Evolutionary conservation across 805 yeast species (phyloP).

Genomic region (Yamadazyma kitorensis): DNA sequence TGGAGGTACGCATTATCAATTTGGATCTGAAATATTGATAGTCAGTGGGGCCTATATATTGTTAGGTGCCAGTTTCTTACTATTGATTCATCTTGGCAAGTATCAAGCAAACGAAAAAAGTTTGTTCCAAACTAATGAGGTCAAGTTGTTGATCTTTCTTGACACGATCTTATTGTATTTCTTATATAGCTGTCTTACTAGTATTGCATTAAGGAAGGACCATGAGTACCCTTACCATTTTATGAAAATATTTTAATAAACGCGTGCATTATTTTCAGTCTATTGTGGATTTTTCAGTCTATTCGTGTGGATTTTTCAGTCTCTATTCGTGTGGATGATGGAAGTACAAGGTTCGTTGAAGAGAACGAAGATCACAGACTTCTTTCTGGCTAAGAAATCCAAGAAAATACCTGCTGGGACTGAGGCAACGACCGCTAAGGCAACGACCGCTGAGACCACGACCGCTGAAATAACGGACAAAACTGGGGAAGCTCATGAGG

Average conservation of each 20-base stretch:
- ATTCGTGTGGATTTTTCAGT: too few species aligned
- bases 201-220: constrained; percentile 46
- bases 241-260: constrained; percentile 25
- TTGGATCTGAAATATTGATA: constrained; percentile 63
- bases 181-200: constrained; percentile 44
- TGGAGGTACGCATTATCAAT: constrained; percentile 66
- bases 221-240: constrained; percentile 45
- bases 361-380: constrained; percentile 15
- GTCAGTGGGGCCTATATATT: constrained; percentile 49
- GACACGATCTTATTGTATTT: constrained; percentile 26
- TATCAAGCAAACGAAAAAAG: constrained; percentile 22
- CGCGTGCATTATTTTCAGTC: not conserved
- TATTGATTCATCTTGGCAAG: constrained; percentile 37
- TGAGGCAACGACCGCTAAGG: not conserved
- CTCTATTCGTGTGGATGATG: too few species aligned
- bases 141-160: constrained; percentile 17
- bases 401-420: not conserved
- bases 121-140: constrained; percentile 13
- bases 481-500: not conserved
- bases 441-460: not conserved
- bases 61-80: constrained; percentile 41
- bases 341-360: constrained; percentile 2
- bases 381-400: constrained; percentile 9
- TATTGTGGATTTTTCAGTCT: too few species aligned
- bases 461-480: not conserved